Evolutionary conservation across 768 basidiomycete genomes (phyloP).

Genomic region (Tricholoma sp.): DNA sequence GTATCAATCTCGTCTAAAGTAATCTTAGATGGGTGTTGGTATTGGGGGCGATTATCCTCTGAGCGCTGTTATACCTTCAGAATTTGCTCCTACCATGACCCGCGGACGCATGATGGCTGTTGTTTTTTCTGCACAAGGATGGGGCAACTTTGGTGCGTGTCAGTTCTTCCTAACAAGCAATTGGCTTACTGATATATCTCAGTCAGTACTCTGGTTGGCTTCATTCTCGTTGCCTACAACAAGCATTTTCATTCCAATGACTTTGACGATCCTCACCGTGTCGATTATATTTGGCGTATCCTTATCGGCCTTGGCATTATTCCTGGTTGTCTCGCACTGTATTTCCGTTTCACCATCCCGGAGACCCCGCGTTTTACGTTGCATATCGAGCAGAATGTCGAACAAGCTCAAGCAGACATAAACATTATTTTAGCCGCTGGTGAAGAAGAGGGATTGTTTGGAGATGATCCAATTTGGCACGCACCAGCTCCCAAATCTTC

Average conservation of each 20-base stretch:
- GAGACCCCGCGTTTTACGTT: conserved; percentile 90
- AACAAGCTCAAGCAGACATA: conserved; percentile 71
- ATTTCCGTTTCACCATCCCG: conserved; percentile 90
- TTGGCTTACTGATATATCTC: background rate
- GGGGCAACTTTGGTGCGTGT: conserved; percentile 71
- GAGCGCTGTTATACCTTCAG: conserved; percentile 81
- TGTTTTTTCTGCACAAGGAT: conserved; percentile 83
- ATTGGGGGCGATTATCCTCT: conserved; percentile 90
- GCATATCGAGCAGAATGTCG: conserved; percentile 84
- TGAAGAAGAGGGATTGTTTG: conserved; percentile 29
- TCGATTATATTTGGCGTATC: conserved; percentile 83
- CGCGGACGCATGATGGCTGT: conserved; percentile 88
- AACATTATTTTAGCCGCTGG: conserved; percentile 55
- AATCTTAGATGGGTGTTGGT: conserved; percentile 64
- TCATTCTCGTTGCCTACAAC: conserved; percentile 69
- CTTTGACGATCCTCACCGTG: conserved; percentile 30
- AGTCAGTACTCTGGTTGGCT: conserved; percentile 64
- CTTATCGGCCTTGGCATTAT: conserved; percentile 86
- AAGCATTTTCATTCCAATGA: conserved; percentile 35
- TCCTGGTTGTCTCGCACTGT: conserved; percentile 75
- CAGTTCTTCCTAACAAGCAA: background rate
- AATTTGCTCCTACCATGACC: conserved; percentile 73
- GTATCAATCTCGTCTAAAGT: background rate
- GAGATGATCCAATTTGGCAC: too few species aligned
- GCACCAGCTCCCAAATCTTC: conserved; percentile 66